Evolutionary conservation across 192 early-diverging fungal genomes (phyloP).

Genomic region (Entomortierella chlamydospora): DNA sequence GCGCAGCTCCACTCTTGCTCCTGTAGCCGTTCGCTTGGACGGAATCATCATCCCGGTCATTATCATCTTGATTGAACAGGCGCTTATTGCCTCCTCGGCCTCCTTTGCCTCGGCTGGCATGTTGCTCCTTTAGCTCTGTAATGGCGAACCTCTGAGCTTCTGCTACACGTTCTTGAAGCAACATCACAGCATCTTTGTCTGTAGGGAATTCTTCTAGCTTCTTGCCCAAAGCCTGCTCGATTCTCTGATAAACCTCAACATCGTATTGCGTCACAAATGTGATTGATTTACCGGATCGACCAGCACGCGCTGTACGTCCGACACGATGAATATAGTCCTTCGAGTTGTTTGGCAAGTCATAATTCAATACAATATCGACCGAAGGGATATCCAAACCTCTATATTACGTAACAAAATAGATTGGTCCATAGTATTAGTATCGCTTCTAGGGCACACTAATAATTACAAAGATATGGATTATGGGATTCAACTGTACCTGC

Average conservation of each 20-base stretch:
- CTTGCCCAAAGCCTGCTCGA: conserved; percentile 90
- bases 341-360: conserved; percentile 91
- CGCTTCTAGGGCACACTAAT: no score
- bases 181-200: conserved; percentile 86
- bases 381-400: conserved; percentile 95
- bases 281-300: conserved; percentile 81
- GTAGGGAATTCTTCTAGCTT: conserved; percentile 87
- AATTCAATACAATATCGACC: conserved; percentile 97
- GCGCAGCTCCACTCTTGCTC: conserved; percentile 51
- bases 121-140: conserved; percentile 87
- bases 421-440: no score
- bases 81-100: conserved; percentile 51
- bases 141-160: conserved; percentile 91
- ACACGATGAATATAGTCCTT: conserved; percentile 93
- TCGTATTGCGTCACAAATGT: conserved; percentile 94
- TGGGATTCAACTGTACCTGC: conserved; percentile 57
- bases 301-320: conserved; percentile 87
- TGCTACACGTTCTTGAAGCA: conserved; percentile 93
- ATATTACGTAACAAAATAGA: not conserved
- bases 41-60: conserved; percentile 51
- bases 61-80: conserved; percentile 44
- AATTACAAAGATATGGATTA: not conserved
- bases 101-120: conserved; percentile 49
- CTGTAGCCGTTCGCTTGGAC: conserved; percentile 44
- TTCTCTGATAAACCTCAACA: conserved; percentile 93